phyloP scores from a whole-genome alignment of 495 filamentous ascomycete genomes.

The Evernia prunastri region DNA sequence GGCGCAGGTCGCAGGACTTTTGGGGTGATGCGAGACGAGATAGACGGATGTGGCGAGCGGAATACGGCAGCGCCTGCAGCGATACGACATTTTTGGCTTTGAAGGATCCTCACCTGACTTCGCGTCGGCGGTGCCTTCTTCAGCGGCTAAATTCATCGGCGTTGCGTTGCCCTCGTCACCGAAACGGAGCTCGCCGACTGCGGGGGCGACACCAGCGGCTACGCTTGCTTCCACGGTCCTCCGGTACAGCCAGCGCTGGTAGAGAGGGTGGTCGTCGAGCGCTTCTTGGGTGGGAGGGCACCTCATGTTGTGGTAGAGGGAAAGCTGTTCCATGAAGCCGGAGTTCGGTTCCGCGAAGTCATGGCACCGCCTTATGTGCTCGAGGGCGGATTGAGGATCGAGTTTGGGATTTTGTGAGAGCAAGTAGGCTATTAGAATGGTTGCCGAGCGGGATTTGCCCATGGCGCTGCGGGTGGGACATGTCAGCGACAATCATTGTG shows the following conservation, averaged over 20 bases:
- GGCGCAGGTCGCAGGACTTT: constrained; percentile 45
- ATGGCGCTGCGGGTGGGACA: constrained; percentile 63
- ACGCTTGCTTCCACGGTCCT: constrained; percentile 68
- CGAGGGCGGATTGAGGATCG: constrained; percentile 52
- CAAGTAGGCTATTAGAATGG: constrained; percentile 77
- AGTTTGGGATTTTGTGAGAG: constrained; percentile 45
- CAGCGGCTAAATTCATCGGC: constrained; percentile 6
- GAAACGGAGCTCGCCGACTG: constrained; percentile 68
- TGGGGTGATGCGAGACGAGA: constrained; percentile 47
- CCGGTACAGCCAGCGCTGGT: constrained; percentile 84
- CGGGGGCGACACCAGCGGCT: constrained; percentile 63
- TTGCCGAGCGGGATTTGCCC: constrained; percentile 89
- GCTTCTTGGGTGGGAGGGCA: constrained; percentile 50
- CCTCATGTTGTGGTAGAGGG: constrained; percentile 79
- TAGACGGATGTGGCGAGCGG: constrained; percentile 58
- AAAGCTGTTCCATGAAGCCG: constrained; percentile 82
- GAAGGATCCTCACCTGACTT: neutral
- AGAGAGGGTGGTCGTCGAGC: constrained; percentile 61
- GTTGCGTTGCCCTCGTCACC: constrained; percentile 61
- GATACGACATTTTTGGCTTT: constrained; percentile 10
- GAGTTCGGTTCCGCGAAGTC: constrained; percentile 76
- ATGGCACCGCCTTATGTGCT: constrained; percentile 56
- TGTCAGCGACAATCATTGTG: constrained; percentile 25
- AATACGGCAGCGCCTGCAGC: constrained; percentile 35
- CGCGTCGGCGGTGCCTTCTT: neutral